These are phyloP conservation scores for Colletotrichum phormii DNA, from an alignment of 2,329 filamentous ascomycete genomes.

Conservation along the genomic window DNA sequence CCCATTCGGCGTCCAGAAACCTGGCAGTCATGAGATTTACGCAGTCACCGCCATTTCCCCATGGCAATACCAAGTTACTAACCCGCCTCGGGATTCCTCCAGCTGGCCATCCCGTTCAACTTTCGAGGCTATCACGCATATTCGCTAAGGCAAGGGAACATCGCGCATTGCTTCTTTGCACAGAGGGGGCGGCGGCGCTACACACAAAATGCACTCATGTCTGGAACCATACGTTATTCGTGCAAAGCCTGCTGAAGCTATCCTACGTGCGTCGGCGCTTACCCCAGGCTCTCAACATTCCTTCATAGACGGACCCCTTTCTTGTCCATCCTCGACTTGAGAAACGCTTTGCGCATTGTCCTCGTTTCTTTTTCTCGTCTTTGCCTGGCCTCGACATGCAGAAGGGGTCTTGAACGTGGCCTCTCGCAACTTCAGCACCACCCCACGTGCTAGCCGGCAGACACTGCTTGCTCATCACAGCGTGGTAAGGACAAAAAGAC, in stretches of 20 bases:
- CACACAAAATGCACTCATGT: background rate
- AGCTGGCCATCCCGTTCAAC: conserved; percentile 7
- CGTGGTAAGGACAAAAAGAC: conserved; percentile 23
- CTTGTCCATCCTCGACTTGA: conserved; percentile 24
- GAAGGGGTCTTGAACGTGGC: conserved; percentile 13
- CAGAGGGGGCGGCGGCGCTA: background rate
- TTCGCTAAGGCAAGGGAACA: conserved; percentile 1
- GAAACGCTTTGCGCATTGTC: background rate
- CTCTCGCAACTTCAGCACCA: conserved; percentile 24
- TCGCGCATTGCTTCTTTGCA: conserved; percentile 7
- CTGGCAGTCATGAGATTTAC: conserved; percentile 32
- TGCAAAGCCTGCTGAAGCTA: conserved; percentile 34
- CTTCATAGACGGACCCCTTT: conserved; percentile 31
- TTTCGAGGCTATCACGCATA: background rate
- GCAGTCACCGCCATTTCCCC: conserved; percentile 36
- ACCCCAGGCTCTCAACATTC: conserved; percentile 35
- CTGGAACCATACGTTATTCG: conserved; percentile 32
- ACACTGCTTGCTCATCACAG: conserved; percentile 34
- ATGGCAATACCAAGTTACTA: background rate
- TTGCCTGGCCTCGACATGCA: conserved; percentile 22
- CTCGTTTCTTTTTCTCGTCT: conserved; percentile 23
- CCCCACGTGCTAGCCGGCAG: conserved; percentile 25
- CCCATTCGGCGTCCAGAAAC: conserved; percentile 13
- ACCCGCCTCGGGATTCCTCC: conserved; percentile 2
- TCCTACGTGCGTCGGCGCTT: conserved; percentile 36